These are phyloP conservation scores for Pichia gijzeniarum DNA, from an alignment of 805 yeast genomes.

Conservation along the genomic window DNA sequence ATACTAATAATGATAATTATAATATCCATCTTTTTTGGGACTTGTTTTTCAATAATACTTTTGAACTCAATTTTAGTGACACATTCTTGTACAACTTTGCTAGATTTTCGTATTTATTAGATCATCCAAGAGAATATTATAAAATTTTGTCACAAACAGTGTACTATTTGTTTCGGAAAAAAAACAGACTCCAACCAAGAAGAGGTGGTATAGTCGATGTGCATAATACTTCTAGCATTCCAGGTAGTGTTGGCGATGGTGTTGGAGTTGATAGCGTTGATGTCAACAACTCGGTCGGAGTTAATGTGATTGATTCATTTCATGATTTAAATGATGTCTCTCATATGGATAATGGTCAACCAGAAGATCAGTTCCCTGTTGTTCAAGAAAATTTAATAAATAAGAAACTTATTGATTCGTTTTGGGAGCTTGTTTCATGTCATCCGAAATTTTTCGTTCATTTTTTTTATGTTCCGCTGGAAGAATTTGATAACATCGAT, in stretches of 20 bases:
- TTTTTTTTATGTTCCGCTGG: slow-evolving; percentile 13
- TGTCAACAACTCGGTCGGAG: slow-evolving; percentile 17
- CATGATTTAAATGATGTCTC: slow-evolving; percentile 22
- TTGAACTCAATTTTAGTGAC: slow-evolving; percentile 17
- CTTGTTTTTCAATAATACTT: slow-evolving; percentile 20
- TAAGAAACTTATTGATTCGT: slow-evolving; percentile 15
- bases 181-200: slow-evolving; percentile 4
- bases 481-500: slow-evolving; percentile 6
- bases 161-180: slow-evolving; percentile 4
- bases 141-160: slow-evolving; percentile 14
- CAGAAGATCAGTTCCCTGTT: slow-evolving; percentile 4
- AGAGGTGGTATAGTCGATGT: neutral
- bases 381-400: slow-evolving; percentile 8
- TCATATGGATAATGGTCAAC: neutral
- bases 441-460: slow-evolving; percentile 18
- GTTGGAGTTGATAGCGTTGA: slow-evolving; percentile 13
- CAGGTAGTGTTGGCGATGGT: slow-evolving; percentile 7
- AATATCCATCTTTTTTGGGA: slow-evolving; percentile 20
- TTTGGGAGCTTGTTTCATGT: slow-evolving; percentile 21
- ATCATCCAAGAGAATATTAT: slow-evolving; percentile 17
- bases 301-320: slow-evolving; percentile 23
- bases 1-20: slow-evolving; percentile 2
- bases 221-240: neutral
- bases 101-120: slow-evolving; percentile 14
- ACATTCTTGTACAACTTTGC: slow-evolving; percentile 14